Percentiles rank a stretch among this genome's conserved stretches.
These are phyloP conservation scores for Hymenoscyphus repandus DNA, from an alignment of 2,329 filamentous ascomycete genomes.

Conservation along the genomic window DNA sequence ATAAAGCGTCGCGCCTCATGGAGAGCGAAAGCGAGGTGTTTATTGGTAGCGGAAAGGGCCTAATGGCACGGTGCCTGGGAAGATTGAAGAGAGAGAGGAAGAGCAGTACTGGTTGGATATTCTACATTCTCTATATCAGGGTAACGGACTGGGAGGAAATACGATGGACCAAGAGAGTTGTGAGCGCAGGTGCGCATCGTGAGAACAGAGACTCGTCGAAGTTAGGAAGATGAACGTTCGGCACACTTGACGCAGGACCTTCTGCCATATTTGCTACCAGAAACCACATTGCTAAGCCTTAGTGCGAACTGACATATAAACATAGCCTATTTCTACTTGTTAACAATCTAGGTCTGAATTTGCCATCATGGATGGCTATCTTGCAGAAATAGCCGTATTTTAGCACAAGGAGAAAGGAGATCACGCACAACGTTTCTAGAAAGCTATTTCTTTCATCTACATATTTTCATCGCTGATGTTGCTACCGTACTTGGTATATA, in stretches of 20 bases:
- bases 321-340: neutral
- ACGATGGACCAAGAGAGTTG: constrained; percentile 43
- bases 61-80: constrained; percentile 44
- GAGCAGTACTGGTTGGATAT: constrained; percentile 33
- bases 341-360: no score
- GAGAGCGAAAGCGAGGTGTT: constrained; percentile 42
- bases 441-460: no score
- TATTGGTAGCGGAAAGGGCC: constrained; percentile 29
- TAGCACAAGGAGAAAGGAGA: no score
- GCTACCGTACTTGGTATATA: no score
- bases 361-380: no score
- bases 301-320: neutral
- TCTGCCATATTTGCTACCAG: constrained; percentile 22
- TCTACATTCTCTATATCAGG: constrained; percentile 46
- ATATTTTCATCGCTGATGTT: no score
- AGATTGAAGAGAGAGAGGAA: constrained; percentile 40
- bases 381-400: no score
- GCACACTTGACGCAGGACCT: constrained; percentile 2
- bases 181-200: constrained; percentile 20
- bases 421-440: no score
- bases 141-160: constrained; percentile 49
- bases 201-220: constrained; percentile 1
- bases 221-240: constrained; percentile 3
- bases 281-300: constrained; percentile 13
- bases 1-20: constrained; percentile 40